Evolutionary conservation across 2,329 filamentous ascomycete species (phyloP), one percentile per base, ranked within the genome.

Genomic region (Lachnellula willkommii): DNA sequence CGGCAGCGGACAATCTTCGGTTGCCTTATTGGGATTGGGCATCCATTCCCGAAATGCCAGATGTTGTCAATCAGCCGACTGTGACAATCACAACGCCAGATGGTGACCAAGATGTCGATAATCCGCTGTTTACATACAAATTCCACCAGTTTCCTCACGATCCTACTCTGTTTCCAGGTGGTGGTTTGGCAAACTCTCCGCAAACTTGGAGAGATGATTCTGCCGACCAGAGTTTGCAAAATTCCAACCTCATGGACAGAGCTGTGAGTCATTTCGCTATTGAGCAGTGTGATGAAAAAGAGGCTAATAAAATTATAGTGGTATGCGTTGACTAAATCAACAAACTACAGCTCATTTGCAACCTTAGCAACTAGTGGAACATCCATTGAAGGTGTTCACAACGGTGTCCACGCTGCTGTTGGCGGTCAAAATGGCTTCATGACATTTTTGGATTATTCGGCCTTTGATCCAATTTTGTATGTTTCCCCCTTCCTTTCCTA

Each of bases 401-500:
- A 75, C 39, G 58, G 61, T n/a, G 65, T 79, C 3, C 75, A 79
- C 62, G 68, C 71, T 47, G 64, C 60, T 12, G 67, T 75, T 7
- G 73, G 73, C 14, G 74, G 72, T 24, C 56, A 57, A 5, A 52
- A 56, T 22, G 85, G 86, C 1, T 87, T 90, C 47, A 87, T 88
- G 81, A 81, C 80, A 39, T 87, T 81, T 69, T 82, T 84, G 32
- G 81, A 83, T 15, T 85, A 86, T 63, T 88, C 88, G 1, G 81
- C 86, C 0, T 94, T 90, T 67, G 89, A 94, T 65, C 89, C 89
- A 0, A 74, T 88, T 17, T 58, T 58, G 77, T 56, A 35, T 36
- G 24, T 55, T n/a, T 50, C 39, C 40, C 39, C 22, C 20, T 42
- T 9, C 24, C 24, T 48, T 17, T 17, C 15, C 5, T 11, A 15